Evolutionary conservation across 805 yeast genomes (phyloP).

Genomic region (Zygosaccharomyces gambellarensis): DNA sequence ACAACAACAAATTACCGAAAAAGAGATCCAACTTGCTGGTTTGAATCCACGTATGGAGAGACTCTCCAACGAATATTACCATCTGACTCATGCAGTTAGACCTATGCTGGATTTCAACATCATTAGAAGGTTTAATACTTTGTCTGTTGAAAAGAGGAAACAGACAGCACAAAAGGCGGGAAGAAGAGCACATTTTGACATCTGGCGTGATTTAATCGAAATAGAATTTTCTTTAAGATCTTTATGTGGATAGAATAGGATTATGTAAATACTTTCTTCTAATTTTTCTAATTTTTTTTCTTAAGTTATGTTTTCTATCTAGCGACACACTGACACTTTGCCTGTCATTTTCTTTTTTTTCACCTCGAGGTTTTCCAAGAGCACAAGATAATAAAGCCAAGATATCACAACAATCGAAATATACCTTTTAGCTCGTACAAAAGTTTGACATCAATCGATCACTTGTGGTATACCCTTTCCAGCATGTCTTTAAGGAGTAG

Average conservation of each 20-base stretch:
- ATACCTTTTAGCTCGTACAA: not conserved
- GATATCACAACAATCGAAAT: not conserved
- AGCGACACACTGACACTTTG: slow-evolving; percentile 3
- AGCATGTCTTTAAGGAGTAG: slow-evolving; percentile 23
- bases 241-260: slow-evolving; percentile 9
- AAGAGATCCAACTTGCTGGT: slow-evolving; percentile 68
- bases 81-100: slow-evolving; percentile 41
- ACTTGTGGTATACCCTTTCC: not conserved
- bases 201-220: slow-evolving; percentile 64
- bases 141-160: slow-evolving; percentile 55
- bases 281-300: not conserved
- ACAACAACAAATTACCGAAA: slow-evolving; percentile 83
- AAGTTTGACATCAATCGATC: not conserved
- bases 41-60: slow-evolving; percentile 73
- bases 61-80: slow-evolving; percentile 36
- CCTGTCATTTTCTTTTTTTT: not conserved
- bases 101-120: slow-evolving; percentile 64
- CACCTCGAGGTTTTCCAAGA: not conserved
- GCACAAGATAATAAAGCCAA: not conserved
- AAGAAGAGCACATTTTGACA: slow-evolving; percentile 50
- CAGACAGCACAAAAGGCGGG: slow-evolving; percentile 54
- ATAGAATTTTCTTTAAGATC: slow-evolving; percentile 42
- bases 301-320: not conserved
- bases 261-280: not conserved
- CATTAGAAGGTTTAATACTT: slow-evolving; percentile 46